phyloP scores from a whole-genome alignment of 306 rosid species.

The Malus sylvestris region DNA sequence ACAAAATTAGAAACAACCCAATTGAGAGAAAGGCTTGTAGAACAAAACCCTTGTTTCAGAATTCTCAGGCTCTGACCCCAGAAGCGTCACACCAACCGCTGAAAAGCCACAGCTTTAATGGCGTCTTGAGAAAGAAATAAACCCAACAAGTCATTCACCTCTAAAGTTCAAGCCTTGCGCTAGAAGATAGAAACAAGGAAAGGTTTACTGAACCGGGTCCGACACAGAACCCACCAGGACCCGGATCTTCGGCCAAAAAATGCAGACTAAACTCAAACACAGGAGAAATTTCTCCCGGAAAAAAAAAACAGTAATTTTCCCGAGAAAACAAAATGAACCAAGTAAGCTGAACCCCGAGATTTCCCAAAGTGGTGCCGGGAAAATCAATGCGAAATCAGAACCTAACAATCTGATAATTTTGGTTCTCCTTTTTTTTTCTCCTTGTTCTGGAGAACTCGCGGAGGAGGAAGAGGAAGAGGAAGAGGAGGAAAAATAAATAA shows the following conservation, averaged over 20 bases:
- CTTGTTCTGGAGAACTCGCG: constrained; percentile 35
- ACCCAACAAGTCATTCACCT: background rate
- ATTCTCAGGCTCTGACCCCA: constrained; percentile 35
- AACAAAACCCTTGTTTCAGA: constrained; percentile 24
- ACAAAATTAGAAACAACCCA: constrained; percentile 39
- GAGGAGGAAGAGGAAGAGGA: constrained; percentile 29
- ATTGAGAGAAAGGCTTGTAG: constrained; percentile 26
- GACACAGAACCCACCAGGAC: background rate
- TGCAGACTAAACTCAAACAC: constrained; percentile 27
- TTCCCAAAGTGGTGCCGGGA: background rate
- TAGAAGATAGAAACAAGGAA: constrained; percentile 5
- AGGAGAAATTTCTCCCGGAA: background rate
- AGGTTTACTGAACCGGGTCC: constrained; percentile 3
- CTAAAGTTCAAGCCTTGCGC: constrained; percentile 12
- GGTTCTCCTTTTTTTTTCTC: constrained; percentile 11
- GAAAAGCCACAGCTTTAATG: constrained; percentile 14
- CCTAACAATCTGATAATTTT: constrained; percentile 3
- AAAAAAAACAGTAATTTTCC: background rate
- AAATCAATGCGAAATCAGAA: constrained; percentile 30
- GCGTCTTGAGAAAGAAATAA: constrained; percentile 31
- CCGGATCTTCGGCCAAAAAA: constrained; percentile 25
- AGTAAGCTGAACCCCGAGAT: constrained; percentile 15
- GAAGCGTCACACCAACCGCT: constrained; percentile 19
- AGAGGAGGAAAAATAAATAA: constrained; percentile 4
- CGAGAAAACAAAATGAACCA: background rate